Conservation (phyloP, 768 basidiomycete genomes). For the Boletus tomentosulus region DNA sequence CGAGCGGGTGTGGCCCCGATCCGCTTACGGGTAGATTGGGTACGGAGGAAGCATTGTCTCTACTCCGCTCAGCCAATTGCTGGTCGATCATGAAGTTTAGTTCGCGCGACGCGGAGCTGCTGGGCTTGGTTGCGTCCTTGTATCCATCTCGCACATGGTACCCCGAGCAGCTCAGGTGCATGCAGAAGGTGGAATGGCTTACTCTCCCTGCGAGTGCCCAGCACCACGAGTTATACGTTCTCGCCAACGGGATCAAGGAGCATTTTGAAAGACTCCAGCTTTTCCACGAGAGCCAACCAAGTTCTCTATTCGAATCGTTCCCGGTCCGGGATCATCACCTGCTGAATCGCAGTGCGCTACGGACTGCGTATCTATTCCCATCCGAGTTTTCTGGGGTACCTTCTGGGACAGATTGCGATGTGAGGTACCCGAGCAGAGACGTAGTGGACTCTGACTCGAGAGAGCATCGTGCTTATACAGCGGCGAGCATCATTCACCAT, state of each 20-base stretch:
- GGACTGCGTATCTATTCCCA: slow-evolving; percentile 13
- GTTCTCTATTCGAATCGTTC: slow-evolving; percentile 9
- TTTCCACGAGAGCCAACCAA: slow-evolving; percentile 2
- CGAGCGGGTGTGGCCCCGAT: slow-evolving; percentile 38
- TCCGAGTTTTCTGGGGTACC: neutral
- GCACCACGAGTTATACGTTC: slow-evolving; percentile 4
- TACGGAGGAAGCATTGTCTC: slow-evolving; percentile 38
- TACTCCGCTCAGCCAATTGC: slow-evolving; percentile 35
- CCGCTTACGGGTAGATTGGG: slow-evolving; percentile 41
- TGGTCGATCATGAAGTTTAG: slow-evolving; percentile 38
- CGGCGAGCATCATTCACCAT: slow-evolving; percentile 1
- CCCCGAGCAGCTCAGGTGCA: slow-evolving; percentile 29
- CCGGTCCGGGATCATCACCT: slow-evolving; percentile 11
- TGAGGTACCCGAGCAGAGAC: slow-evolving; percentile 10
- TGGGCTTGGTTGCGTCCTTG: slow-evolving; percentile 31
- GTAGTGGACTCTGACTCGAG: neutral
- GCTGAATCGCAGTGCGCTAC: slow-evolving; percentile 12
- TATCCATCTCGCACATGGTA: slow-evolving; percentile 35
- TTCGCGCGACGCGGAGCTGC: slow-evolving; percentile 23
- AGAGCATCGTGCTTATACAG: slow-evolving; percentile 10
- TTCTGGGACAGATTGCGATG: neutral
- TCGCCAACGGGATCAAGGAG: slow-evolving; percentile 20
- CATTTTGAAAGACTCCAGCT: slow-evolving; percentile 7
- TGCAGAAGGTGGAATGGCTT: slow-evolving; percentile 13
- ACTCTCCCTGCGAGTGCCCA: slow-evolving; percentile 3